phyloP scores from a whole-genome alignment of 345 rosid genomes.

The Melaleuca alternifolia region DNA sequence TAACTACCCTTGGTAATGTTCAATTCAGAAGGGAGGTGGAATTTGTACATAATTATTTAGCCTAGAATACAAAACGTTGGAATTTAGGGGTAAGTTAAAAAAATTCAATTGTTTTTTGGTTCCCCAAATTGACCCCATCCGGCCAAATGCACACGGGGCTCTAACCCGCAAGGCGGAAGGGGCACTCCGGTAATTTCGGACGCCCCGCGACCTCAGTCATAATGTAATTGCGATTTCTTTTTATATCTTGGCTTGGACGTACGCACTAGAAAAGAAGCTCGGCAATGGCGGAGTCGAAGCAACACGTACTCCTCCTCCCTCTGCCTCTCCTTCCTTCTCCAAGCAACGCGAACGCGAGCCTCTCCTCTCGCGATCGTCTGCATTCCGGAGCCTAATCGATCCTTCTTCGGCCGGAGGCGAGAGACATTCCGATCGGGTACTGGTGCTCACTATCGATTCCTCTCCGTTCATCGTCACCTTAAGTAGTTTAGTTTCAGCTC shows the following conservation, averaged over 20 bases:
- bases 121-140: neutral
- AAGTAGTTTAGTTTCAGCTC: neutral
- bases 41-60: neutral
- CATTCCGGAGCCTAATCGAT: neutral
- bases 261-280: neutral
- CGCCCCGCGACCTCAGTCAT: neutral
- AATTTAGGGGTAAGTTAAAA: neutral
- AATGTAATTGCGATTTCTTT: neutral
- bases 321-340: neutral
- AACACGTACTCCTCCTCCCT: neutral
- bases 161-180: neutral
- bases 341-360: neutral
- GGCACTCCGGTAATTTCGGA: neutral
- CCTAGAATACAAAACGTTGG: neutral
- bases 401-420: neutral
- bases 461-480: neutral
- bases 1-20: neutral
- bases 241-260: neutral
- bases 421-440: neutral
- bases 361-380: neutral
- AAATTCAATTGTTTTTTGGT: neutral
- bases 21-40: neutral
- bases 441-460: neutral
- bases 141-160: neutral
- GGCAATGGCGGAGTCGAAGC: neutral